phyloP scores from a whole-genome alignment of 2,329 filamentous ascomycete species.

The Paracoccidioides brasiliensis region DNA sequence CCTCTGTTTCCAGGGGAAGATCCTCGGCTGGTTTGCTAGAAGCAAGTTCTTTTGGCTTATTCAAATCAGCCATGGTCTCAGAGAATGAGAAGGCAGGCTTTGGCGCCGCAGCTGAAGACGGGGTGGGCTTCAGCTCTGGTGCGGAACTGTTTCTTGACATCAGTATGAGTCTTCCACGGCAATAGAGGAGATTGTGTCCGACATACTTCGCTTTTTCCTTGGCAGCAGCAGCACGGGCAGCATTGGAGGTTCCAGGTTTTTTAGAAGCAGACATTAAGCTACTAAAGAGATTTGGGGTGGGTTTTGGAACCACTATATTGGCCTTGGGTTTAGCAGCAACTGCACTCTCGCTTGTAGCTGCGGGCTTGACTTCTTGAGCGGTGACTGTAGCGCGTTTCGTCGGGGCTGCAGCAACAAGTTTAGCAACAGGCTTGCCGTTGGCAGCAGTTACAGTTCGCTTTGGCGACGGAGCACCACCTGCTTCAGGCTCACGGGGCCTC shows the following conservation, averaged over 20 bases:
- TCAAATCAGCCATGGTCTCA: constrained; percentile 37
- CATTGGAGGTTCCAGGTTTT: constrained; percentile 38
- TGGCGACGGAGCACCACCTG: constrained; percentile 21
- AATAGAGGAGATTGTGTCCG: neutral
- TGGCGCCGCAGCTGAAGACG: constrained; percentile 16
- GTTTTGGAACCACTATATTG: constrained; percentile 30
- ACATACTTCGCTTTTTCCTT: constrained; percentile 23
- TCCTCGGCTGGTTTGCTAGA: constrained; percentile 40
- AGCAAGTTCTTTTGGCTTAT: constrained; percentile 44
- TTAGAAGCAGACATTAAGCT: constrained; percentile 37
- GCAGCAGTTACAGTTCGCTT: constrained; percentile 28
- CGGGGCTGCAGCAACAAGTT: constrained; percentile 12
- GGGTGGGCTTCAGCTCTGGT: constrained; percentile 17
- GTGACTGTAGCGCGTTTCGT: constrained; percentile 18
- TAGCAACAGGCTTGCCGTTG: constrained; percentile 22
- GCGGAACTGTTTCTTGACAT: constrained; percentile 18
- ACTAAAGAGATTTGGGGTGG: constrained; percentile 32
- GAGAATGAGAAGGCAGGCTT: constrained; percentile 37
- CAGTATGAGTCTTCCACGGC: constrained; percentile 1
- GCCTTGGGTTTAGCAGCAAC: constrained; percentile 24
- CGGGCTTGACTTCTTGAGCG: constrained; percentile 21
- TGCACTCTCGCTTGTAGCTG: constrained; percentile 12
- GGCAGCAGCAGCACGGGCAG: constrained; percentile 33
- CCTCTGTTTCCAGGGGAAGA: constrained; percentile 43
- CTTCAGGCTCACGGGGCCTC: constrained; percentile 27